phyloP scores from a whole-genome alignment of 2,329 filamentous ascomycete genomes.

The Hypocreales sp. region DNA sequence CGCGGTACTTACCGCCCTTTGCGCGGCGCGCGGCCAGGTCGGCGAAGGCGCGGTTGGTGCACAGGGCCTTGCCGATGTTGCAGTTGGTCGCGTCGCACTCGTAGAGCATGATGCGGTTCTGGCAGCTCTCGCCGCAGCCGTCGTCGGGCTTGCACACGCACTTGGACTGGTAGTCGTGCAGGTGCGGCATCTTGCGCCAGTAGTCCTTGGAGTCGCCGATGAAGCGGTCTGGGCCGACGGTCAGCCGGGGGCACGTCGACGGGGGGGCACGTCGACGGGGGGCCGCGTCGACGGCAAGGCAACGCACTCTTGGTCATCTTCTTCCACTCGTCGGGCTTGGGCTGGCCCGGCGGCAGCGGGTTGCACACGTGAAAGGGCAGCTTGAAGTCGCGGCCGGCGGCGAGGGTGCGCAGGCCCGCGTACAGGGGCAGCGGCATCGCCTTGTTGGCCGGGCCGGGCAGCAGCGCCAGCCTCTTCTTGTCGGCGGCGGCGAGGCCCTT shows the following conservation, averaged over 20 bases:
- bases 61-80: slow-evolving; percentile 55
- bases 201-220: slow-evolving; percentile 66
- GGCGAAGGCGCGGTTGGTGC: slow-evolving; percentile 79
- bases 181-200: slow-evolving; percentile 66
- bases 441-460: slow-evolving; percentile 37
- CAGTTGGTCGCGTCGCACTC: slow-evolving; percentile 91
- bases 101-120: slow-evolving; percentile 94
- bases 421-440: slow-evolving; percentile 66
- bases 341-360: slow-evolving; percentile 69
- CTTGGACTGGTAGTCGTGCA: slow-evolving; percentile 58
- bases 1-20: slow-evolving; percentile 70
- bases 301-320: slow-evolving; percentile 78
- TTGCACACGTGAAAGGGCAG: slow-evolving; percentile 84
- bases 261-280: too few species aligned
- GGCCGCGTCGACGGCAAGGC: too few species aligned
- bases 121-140: slow-evolving; percentile 78
- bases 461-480: slow-evolving; percentile 32
- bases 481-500: slow-evolving; percentile 33
- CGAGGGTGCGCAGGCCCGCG: slow-evolving; percentile 53
- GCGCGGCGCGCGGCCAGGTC: slow-evolving; percentile 61
- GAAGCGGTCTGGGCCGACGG: slow-evolving; percentile 56
- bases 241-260: too few species aligned
- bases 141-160: slow-evolving; percentile 66
- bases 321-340: slow-evolving; percentile 85
- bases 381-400: slow-evolving; percentile 67